Evolutionary conservation across 352 stramenopile species (phyloP).

Genomic region (Globisporangium camurandrum): DNA sequence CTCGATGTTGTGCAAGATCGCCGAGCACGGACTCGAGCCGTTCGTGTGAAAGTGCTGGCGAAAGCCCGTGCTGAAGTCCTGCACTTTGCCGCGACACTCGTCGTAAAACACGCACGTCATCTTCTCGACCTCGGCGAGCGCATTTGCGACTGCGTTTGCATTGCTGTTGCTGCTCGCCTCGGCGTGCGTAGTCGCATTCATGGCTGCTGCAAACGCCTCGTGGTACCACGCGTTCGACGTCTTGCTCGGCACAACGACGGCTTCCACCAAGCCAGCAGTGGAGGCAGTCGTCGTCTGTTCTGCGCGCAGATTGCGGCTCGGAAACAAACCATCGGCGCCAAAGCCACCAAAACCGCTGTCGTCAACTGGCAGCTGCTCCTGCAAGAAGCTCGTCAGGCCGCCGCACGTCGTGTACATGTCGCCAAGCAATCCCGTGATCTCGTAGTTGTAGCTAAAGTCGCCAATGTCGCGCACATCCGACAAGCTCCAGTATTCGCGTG

Average conservation of each 20-base stretch:
- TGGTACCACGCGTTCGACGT: constrained; percentile 37
- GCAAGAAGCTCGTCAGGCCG: constrained; percentile 23
- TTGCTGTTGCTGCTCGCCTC: constrained; percentile 22
- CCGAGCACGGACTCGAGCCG: constrained; percentile 50
- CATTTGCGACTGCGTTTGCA: constrained; percentile 23
- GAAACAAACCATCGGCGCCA: neutral
- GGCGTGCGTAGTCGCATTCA: constrained; percentile 26
- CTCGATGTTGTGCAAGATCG: constrained; percentile 51
- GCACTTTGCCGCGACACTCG: constrained; percentile 68
- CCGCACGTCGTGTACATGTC: constrained; percentile 73
- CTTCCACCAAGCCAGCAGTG: constrained; percentile 37
- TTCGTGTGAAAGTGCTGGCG: constrained; percentile 55
- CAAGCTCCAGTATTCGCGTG: constrained; percentile 55
- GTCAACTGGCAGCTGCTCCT: constrained; percentile 1
- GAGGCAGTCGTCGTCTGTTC: constrained; percentile 10
- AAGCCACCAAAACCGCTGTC: too few species aligned
- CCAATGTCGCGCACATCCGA: constrained; percentile 73
- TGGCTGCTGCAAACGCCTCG: constrained; percentile 39
- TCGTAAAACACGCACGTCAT: constrained; percentile 88
- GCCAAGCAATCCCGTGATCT: constrained; percentile 61
- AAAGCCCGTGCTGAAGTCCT: constrained; percentile 57
- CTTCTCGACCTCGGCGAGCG: constrained; percentile 74
- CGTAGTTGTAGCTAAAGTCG: constrained; percentile 80
- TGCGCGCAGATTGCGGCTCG: constrained; percentile 19
- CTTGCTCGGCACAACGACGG: constrained; percentile 51